phyloP scores from a whole-genome alignment of 805 yeast species.

The Wickerhamomyces mucosus region DNA sequence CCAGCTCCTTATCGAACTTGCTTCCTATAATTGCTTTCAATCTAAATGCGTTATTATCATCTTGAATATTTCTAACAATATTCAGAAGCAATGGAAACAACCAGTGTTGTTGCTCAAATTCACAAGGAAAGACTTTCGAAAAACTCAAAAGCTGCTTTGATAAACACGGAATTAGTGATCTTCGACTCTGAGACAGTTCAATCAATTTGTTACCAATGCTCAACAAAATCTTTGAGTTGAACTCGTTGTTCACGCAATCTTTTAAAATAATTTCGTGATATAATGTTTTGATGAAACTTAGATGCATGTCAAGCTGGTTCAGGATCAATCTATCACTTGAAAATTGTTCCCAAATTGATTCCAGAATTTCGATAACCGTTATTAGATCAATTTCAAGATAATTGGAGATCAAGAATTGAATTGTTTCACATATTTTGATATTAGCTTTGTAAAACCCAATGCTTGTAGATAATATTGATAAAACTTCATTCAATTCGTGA shows the following conservation, averaged over 20 bases:
- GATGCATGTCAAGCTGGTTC: conserved; percentile 57
- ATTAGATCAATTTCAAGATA: conserved; percentile 13
- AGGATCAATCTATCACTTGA: conserved; percentile 51
- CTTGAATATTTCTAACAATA: conserved; percentile 41
- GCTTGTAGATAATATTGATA: neutral
- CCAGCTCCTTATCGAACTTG: conserved; percentile 37
- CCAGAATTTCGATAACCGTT: conserved; percentile 25
- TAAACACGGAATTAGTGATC: conserved; percentile 57
- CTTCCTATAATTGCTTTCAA: conserved; percentile 49
- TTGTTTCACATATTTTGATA: conserved; percentile 7
- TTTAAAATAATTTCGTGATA: conserved; percentile 33
- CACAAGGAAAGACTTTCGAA: conserved; percentile 24
- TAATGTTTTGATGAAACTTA: conserved; percentile 40
- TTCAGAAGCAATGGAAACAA: conserved; percentile 37
- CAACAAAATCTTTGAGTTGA: conserved; percentile 16
- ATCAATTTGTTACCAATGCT: conserved; percentile 36
- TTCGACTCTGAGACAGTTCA: conserved; percentile 45
- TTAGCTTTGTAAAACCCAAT: conserved; percentile 8
- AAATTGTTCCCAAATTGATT: conserved; percentile 48
- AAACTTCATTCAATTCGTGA: neutral
- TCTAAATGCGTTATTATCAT: conserved; percentile 43
- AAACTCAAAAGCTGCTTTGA: conserved; percentile 36
- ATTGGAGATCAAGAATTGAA: conserved; percentile 11
- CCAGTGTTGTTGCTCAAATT: conserved; percentile 40
- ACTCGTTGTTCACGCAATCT: conserved; percentile 23